A percentile compares a stretch with the other conserved stretches of the same genome.
These are phyloP conservation scores for Dissoconium aciculare DNA, from an alignment of 2,329 filamentous ascomycete species.

Conservation along the genomic window DNA sequence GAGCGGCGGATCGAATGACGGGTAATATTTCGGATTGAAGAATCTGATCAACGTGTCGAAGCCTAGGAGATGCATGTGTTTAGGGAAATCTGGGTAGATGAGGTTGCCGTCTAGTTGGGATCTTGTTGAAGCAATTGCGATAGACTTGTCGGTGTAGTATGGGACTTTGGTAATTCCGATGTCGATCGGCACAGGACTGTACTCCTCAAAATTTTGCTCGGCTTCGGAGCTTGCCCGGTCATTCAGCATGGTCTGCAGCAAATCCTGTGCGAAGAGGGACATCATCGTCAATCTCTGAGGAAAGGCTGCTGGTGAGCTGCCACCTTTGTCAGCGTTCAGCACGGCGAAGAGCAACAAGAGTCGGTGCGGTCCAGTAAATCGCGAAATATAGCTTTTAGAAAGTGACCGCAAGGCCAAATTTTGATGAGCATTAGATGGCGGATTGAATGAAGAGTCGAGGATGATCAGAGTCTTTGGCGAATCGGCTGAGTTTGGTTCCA, in stretches of 20 bases:
- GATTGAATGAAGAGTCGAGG: conserved; percentile 52
- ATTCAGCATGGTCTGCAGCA: conserved; percentile 20
- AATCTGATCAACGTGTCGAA: conserved; percentile 64
- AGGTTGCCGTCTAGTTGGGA: conserved; percentile 23
- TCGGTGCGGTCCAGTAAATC: conserved; percentile 27
- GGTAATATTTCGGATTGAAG: conserved; percentile 60
- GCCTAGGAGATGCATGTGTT: conserved; percentile 55
- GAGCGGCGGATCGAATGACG: conserved; percentile 36
- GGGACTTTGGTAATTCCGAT: conserved; percentile 56
- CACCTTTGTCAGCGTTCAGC: conserved; percentile 49
- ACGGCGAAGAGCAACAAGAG: conserved; percentile 47
- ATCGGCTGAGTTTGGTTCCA: conserved; percentile 3
- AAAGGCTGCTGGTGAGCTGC: conserved; percentile 51
- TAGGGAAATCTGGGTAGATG: conserved; percentile 23
- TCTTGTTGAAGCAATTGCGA: conserved; percentile 34
- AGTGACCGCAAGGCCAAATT: conserved; percentile 41
- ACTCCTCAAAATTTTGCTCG: conserved; percentile 4
- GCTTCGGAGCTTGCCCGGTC: not conserved
- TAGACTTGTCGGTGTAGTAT: conserved; percentile 59
- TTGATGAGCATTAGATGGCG: conserved; percentile 45
- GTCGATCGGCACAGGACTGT: conserved; percentile 37
- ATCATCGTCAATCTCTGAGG: conserved; percentile 56
- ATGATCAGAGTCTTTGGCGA: conserved; percentile 41
- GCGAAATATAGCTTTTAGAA: conserved; percentile 19
- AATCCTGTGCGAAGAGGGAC: conserved; percentile 48